phyloP scores from a whole-genome alignment of 805 yeast species.

The Cyberlindnera galapagoensis region DNA sequence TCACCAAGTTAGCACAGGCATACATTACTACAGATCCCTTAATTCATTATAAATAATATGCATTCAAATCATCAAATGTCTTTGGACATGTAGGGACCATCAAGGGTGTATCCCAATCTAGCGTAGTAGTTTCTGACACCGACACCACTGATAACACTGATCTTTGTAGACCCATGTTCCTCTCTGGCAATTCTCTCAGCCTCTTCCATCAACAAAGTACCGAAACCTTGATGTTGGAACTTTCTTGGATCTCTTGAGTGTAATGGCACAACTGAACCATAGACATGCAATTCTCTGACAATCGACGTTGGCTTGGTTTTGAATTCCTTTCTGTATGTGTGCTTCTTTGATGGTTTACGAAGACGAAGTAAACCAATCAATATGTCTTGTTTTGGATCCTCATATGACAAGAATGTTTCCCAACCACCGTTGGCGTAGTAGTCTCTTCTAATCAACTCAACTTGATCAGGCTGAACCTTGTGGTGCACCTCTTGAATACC shows the following conservation, averaged over 20 bases:
- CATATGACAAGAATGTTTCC: slow-evolving; percentile 95
- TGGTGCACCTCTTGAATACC: slow-evolving; percentile 98
- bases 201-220: slow-evolving; percentile 95
- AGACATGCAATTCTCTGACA: slow-evolving; percentile 95
- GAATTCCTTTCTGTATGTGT: slow-evolving; percentile 88
- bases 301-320: slow-evolving; percentile 79
- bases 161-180: slow-evolving; percentile 89
- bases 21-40: too few relatives aligned
- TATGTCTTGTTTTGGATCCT: slow-evolving; percentile 95
- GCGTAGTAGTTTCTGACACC: slow-evolving; percentile 97
- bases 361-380: slow-evolving; percentile 85
- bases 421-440: slow-evolving; percentile 97
- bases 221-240: slow-evolving; percentile 98
- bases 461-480: slow-evolving; percentile 94
- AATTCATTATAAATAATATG: neutral
- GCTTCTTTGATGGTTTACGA: slow-evolving; percentile 80
- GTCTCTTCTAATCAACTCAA: slow-evolving; percentile 90
- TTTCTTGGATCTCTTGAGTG: slow-evolving; percentile 96
- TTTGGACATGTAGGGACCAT: slow-evolving; percentile 98
- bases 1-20: too few relatives aligned
- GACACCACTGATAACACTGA: slow-evolving; percentile 93
- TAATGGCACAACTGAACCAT: slow-evolving; percentile 94
- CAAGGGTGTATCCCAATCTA: slow-evolving; percentile 82
- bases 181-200: slow-evolving; percentile 94
- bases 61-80: slow-evolving; percentile 12